Evolutionary conservation across 352 stramenopile genomes (phyloP), one percentile per base, ranked within the genome.

Genomic region (Pythium grandisporangium): DNA sequence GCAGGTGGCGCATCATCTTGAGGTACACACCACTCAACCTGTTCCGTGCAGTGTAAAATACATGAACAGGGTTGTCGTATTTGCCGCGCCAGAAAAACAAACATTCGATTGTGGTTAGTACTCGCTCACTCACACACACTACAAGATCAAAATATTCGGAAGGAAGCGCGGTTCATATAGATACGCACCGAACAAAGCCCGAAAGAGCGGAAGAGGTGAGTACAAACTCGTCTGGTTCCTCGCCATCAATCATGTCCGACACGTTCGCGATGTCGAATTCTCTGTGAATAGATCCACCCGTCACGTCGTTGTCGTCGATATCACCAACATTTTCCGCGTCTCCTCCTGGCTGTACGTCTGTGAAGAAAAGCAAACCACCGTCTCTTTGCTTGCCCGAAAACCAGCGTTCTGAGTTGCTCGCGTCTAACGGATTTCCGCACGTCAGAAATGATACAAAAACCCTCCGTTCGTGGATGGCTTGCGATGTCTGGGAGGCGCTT

Each of bases 1-100:
- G 77, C 33, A 93, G 42, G 22, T 90, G 61, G 42, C 90, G 61
- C 77, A 93, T 91, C 63, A 91, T 87, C 61, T 93, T 93, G 34
- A 93, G 41, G 37, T 93, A 90, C 8, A 88, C 63, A 26, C 80
- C 80, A 23, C 73, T 88, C 23, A 93, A 64, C 0, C 79, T 90
- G 48, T 29, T 38, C n/a, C n/a, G n/a, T n/a, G n/a, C n/a, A n/a
- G n/a, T n/a, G n/a, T n/a, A n/a, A n/a, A n/a, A n/a, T n/a, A n/a
- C n/a, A n/a, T n/a, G n/a, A 16, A 16, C 33, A 38, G 33, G 33
- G 33, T 2, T 16, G 19, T 38, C 33, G n/a, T n/a, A n/a, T n/a
- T n/a, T n/a, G n/a, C n/a, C n/a, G n/a, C n/a, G n/a, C n/a, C n/a
- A n/a, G n/a, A n/a, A n/a, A n/a, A n/a, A n/a, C n/a, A n/a, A n/a